Percentiles rank a stretch among this genome's conserved stretches.
phyloP scores from a whole-genome alignment of 1,139 yeast genomes.

The Pichia sp. region DNA sequence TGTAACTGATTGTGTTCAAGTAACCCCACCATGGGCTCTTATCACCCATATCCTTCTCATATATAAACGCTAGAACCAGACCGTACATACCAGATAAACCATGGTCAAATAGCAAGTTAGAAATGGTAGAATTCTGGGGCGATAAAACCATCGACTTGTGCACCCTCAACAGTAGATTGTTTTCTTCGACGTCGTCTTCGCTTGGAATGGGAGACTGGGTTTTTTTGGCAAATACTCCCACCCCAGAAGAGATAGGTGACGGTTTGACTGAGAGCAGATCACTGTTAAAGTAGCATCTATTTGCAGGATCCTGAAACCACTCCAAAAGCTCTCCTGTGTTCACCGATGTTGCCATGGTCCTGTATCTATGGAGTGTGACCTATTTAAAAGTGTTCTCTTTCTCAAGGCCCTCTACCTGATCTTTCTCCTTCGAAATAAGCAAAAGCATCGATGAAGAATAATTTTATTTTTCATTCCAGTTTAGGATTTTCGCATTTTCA shows the following conservation, averaged over 20 bases:
- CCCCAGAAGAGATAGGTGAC: conserved; percentile 55
- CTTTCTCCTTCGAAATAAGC: background rate
- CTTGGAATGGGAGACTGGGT: conserved; percentile 34
- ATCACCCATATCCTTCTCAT: conserved; percentile 52
- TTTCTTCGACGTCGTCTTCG: conserved; percentile 30
- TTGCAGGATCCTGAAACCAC: conserved; percentile 44
- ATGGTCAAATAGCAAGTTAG: conserved; percentile 62
- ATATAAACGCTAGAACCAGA: conserved; percentile 63
- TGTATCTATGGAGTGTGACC: background rate
- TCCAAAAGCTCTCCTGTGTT: conserved; percentile 31
- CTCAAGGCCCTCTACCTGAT: background rate
- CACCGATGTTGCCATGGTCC: conserved; percentile 28
- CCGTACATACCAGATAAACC: conserved; percentile 62
- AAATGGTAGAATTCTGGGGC: conserved; percentile 57
- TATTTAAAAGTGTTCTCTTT: background rate
- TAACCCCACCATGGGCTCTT: conserved; percentile 76
- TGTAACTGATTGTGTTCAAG: conserved; percentile 48
- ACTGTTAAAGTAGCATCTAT: conserved; percentile 45
- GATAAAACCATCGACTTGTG: conserved; percentile 54
- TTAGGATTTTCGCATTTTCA: background rate
- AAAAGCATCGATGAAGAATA: background rate
- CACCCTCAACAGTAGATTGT: conserved; percentile 35
- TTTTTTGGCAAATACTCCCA: conserved; percentile 64
- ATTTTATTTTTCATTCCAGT: background rate
- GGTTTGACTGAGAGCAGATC: conserved; percentile 41